These are phyloP conservation scores for Diospyros lotus DNA, from an alignment of 148 eudicot genomes.

Conservation along the genomic window DNA sequence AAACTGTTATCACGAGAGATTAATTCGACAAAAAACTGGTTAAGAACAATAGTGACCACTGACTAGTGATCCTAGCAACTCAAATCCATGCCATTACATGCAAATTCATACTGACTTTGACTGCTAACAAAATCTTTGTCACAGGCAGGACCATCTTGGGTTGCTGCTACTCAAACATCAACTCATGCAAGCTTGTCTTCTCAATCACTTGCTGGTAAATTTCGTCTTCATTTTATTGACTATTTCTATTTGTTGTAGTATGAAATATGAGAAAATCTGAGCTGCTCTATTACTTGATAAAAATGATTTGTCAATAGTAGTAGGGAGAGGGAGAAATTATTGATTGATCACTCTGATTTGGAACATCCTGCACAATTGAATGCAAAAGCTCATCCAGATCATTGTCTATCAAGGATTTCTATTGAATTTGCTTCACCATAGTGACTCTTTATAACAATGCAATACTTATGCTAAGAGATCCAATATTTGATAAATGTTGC, in stretches of 20 bases:
- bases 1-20: constrained; percentile 1
- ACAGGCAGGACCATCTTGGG: constrained; percentile 41
- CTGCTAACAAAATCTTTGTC: constrained; percentile 6
- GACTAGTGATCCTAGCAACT: background rate
- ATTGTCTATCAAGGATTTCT: background rate
- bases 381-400: background rate
- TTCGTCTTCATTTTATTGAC: background rate
- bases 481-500: background rate
- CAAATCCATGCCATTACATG: background rate
- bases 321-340: background rate
- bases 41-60: no score
- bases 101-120: background rate
- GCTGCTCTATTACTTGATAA: background rate
- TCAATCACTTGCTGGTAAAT: constrained; percentile 22
- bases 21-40: background rate
- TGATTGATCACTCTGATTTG: background rate
- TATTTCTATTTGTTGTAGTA: background rate
- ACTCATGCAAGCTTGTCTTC: constrained; percentile 31
- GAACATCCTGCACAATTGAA: no score
- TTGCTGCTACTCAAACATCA: constrained; percentile 22
- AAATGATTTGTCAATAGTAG: background rate
- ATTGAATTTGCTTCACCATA: background rate
- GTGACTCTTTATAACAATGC: background rate
- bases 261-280: background rate
- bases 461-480: background rate